Conservation (phyloP, 768 basidiomycete genomes). For the Phallus indusiatus region DNA sequence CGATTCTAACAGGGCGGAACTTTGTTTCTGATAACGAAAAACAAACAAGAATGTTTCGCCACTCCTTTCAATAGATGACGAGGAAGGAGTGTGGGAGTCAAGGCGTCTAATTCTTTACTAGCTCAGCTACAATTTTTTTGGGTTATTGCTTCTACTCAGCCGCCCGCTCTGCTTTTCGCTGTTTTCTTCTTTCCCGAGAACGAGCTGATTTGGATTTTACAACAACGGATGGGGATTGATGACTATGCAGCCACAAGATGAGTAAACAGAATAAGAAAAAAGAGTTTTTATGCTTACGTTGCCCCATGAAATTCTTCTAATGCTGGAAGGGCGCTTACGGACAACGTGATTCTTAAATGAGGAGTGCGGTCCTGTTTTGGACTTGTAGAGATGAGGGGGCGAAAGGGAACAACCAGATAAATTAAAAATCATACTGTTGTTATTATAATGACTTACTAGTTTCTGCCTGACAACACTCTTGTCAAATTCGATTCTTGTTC, state of each 20-base stretch:
- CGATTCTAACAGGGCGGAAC: too few species aligned
- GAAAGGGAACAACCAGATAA: conserved; percentile 1
- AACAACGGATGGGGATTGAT: conserved; percentile 30
- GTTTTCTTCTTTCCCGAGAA: conserved; percentile 5
- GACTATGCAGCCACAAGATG: conserved; percentile 27
- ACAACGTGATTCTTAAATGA: conserved; percentile 64
- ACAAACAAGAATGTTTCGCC: neutral
- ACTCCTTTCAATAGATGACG: neutral
- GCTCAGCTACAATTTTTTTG: conserved; percentile 7
- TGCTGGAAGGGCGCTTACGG: conserved; percentile 32
- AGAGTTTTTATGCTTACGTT: conserved; percentile 34
- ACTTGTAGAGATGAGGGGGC: conserved; percentile 23
- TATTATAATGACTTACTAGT: conserved; percentile 37
- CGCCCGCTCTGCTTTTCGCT: neutral
- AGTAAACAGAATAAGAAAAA: neutral
- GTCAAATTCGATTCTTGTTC: conserved; percentile 24
- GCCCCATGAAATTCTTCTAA: conserved; percentile 29
- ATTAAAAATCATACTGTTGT: neutral
- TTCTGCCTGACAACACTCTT: conserved; percentile 45
- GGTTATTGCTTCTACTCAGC: neutral
- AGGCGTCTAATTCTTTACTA: conserved; percentile 3
- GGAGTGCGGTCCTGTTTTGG: conserved; percentile 47
- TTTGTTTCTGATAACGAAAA: neutral
- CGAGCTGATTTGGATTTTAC: conserved; percentile 9
- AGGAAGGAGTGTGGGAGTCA: neutral